Base-by-base conservation (phyloP, 345 rosid genomes). In the Cardiospermum halicacabum region DNA sequence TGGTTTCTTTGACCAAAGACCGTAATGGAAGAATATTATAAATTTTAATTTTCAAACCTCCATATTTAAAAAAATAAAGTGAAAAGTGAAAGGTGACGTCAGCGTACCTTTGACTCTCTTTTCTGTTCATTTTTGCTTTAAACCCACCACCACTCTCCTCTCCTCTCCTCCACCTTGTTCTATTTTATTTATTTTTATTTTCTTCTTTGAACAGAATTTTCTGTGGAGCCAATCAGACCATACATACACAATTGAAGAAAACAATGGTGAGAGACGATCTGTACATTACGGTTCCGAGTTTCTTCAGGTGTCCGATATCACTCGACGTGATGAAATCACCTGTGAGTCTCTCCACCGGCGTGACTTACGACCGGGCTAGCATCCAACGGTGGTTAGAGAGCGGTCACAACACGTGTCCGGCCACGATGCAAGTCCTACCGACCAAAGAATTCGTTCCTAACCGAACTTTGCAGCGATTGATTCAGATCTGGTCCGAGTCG, bases 271-370 rank as follows among this genome's bases (percentile, higher is more conserved):
- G 82, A 56, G 89, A 94, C 60, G 88, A 87, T 67, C 68, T 83
- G 70, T 83, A 66, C 86, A 78, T 87, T 75, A 80, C 89, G 65
- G 74, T 87, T 32, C 99, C 99, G 36, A 84, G 74, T 74, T 77
- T 84, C 73, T 94, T 94, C 80, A 80, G 74, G 58, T 94, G 99
- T 59, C 99, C 99, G n/a, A 90, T 94, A 36, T 86, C 97, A 7
- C 85, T 94, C 0, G 99, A 94, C 72, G 91, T 94, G 13, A 94
- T 94, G 99, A 80, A 64, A 56, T 91, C 97, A 5, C 97, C 99
- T 0, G 97, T 94, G 21, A 94, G 91, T 71, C 88, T 94, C 69
- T 85, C 83, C 80, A 94, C 99, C 34, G 97, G 99, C 30, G 89
- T 94, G 11, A 94, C 99, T 39, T 91, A 94, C 79, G 99, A 94